phyloP scores from a whole-genome alignment of 148 eudicot species.

The Pharnaceum exiguum region DNA sequence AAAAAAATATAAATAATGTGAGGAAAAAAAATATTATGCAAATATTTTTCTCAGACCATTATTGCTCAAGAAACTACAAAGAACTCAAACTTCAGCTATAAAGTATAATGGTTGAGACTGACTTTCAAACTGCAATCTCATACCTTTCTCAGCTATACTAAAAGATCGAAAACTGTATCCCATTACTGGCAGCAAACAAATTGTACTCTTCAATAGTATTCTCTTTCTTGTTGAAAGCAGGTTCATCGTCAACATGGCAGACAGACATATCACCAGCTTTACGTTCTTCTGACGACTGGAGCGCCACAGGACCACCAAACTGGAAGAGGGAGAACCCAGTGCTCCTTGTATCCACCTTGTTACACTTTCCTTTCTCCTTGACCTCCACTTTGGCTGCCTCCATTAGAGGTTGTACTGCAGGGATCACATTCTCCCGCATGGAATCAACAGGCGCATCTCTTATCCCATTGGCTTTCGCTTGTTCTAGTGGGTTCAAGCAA shows the following conservation, averaged over 20 bases:
- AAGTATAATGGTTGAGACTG: constrained; percentile 22
- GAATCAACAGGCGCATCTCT: constrained; percentile 25
- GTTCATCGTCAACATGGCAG: constrained; percentile 34
- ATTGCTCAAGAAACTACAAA: constrained; percentile 45
- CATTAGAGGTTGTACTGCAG: constrained; percentile 15
- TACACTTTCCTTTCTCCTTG: constrained; percentile 25
- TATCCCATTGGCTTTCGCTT: constrained; percentile 23
- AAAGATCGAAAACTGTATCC: constrained; percentile 75
- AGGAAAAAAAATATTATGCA: constrained; percentile 22
- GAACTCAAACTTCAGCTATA: constrained; percentile 36
- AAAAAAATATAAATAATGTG: not conserved
- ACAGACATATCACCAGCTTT: constrained; percentile 24
- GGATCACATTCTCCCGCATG: constrained; percentile 25
- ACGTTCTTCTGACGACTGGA: constrained; percentile 45
- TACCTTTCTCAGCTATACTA: constrained; percentile 32
- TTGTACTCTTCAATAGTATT: constrained; percentile 73
- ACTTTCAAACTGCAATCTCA: constrained; percentile 32
- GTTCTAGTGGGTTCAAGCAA: constrained; percentile 39
- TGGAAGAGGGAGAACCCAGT: constrained; percentile 85
- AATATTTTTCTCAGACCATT: constrained; percentile 29
- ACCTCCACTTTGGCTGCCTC: constrained; percentile 25
- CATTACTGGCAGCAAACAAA: constrained; percentile 80
- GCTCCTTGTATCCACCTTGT: constrained; percentile 26
- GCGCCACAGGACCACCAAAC: constrained; percentile 79
- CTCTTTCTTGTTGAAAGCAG: constrained; percentile 49